Percentiles rank a stretch among this genome's conserved stretches.
These are phyloP conservation scores for Lasiosphaeria hispida DNA, from an alignment of 495 filamentous ascomycete species.

Conservation along the genomic window DNA sequence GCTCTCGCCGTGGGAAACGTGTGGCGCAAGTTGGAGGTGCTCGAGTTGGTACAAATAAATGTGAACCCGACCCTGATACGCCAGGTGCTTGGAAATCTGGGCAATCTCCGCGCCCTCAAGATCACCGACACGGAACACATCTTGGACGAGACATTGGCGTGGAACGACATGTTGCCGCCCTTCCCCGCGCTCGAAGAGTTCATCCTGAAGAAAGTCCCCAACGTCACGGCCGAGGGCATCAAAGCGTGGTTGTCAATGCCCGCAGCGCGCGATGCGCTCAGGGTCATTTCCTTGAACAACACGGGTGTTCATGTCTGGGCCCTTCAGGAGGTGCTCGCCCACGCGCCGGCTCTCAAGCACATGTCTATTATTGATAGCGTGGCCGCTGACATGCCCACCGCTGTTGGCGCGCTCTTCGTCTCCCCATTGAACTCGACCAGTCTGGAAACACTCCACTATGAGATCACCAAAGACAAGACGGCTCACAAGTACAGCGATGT, in stretches of 20 bases:
- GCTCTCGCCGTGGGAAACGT: constrained; percentile 59
- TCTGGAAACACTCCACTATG: constrained; percentile 72
- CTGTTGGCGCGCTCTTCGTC: constrained; percentile 44
- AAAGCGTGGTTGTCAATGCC: constrained; percentile 54
- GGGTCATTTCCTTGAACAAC: constrained; percentile 59
- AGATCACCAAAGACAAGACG: constrained; percentile 64
- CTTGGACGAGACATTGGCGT: constrained; percentile 70
- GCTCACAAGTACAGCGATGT: constrained; percentile 57
- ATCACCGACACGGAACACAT: constrained; percentile 64
- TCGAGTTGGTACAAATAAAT: constrained; percentile 70
- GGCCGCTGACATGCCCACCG: constrained; percentile 60
- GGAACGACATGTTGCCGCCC: constrained; percentile 56
- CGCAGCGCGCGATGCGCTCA: constrained; percentile 51
- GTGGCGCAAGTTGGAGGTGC: constrained; percentile 76
- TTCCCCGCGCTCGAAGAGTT: constrained; percentile 72
- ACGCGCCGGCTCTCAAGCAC: constrained; percentile 58
- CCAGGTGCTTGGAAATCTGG: constrained; percentile 65
- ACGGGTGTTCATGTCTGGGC: constrained; percentile 64
- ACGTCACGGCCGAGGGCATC: constrained; percentile 69
- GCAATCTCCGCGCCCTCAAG: constrained; percentile 66
- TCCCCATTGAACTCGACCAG: constrained; percentile 64
- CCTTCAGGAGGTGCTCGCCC: constrained; percentile 62
- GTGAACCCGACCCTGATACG: constrained; percentile 71
- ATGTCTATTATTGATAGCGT: constrained; percentile 68
- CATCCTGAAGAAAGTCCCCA: constrained; percentile 62